These are phyloP conservation scores for Neoscytalidium dimidiatum DNA, from an alignment of 2,329 filamentous ascomycete genomes.

Conservation along the genomic window DNA sequence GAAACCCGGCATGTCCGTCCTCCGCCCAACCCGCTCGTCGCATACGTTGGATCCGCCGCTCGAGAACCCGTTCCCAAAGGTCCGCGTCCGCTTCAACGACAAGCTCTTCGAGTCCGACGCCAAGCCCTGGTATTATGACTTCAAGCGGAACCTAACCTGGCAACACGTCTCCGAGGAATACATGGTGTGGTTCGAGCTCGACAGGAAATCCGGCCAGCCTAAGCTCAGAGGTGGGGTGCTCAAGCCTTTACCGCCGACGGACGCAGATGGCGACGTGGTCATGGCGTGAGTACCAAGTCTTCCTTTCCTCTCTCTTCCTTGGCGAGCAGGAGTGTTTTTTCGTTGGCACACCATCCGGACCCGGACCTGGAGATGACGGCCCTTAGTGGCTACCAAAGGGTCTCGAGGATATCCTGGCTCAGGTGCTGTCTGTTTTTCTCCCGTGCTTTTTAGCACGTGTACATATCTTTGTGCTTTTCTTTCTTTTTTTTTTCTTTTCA, in stretches of 20 bases:
- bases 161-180: no score
- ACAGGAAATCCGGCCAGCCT: background rate
- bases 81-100: no score
- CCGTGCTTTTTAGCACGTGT: background rate
- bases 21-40: background rate
- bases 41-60: no score
- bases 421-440: background rate
- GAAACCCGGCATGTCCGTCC: slow-evolving; percentile 7
- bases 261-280: background rate
- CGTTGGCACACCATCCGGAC: background rate
- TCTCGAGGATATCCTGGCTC: no score
- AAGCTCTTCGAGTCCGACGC: no score
- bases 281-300: background rate
- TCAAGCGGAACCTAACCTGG: no score
- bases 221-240: background rate
- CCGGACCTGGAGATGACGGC: background rate
- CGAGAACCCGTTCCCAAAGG: background rate
- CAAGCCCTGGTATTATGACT: no score
- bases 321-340: background rate
- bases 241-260: background rate
- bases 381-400: background rate
- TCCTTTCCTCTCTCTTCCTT: background rate
- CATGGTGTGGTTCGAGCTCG: background rate
- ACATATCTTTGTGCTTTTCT: background rate
- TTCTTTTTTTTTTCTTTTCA: background rate